A percentile compares a stretch with the other conserved stretches of the same genome.
Evolutionary conservation across 1,284 basidiomycete species (phyloP).

Genomic region (Volvariella volvacea): DNA sequence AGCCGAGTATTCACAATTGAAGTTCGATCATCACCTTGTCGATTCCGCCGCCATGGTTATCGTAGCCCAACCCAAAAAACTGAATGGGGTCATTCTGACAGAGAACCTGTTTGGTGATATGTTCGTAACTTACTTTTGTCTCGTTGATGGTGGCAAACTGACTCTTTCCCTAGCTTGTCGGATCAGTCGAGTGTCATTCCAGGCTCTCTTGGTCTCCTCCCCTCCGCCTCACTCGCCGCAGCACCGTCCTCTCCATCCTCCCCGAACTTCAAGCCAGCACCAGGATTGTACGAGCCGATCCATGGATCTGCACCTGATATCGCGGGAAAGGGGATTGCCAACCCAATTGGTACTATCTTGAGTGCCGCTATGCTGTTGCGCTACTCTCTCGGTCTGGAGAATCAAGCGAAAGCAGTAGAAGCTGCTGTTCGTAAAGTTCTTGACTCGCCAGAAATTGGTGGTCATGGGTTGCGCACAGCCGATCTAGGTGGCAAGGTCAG

Average conservation of each 20-base stretch:
- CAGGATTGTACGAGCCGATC: constrained; percentile 95
- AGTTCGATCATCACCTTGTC: constrained; percentile 87
- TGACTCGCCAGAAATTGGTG: constrained; percentile 68
- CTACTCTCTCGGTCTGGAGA: constrained; percentile 88
- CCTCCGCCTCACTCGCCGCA: constrained; percentile 92
- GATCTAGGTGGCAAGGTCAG: constrained; percentile 81
- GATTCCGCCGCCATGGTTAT: constrained; percentile 98
- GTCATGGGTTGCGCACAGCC: constrained; percentile 76
- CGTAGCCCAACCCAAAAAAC: constrained; percentile 85
- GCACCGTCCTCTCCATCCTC: constrained; percentile 74
- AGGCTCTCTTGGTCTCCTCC: constrained; percentile 92
- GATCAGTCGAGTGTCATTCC: constrained; percentile 98
- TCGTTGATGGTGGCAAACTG: constrained; percentile 3
- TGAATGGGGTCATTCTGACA: constrained; percentile 93
- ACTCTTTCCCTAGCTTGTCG: constrained; percentile 58
- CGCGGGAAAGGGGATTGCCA: constrained; percentile 91
- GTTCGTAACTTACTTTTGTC: constrained; percentile 39
- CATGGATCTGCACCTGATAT: constrained; percentile 97
- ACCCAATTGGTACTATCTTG: constrained; percentile 96
- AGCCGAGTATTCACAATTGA: constrained; percentile 82
- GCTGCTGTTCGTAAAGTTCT: constrained; percentile 84
- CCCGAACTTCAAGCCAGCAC: constrained; percentile 59
- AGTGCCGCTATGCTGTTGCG: constrained; percentile 93
- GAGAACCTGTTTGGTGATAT: constrained; percentile 98
- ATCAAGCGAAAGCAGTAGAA: constrained; percentile 83